A percentile compares a stretch with the other conserved stretches of the same genome.
phyloP scores from a whole-genome alignment of 2,329 filamentous ascomycete genomes.

The Phoma sp. region DNA sequence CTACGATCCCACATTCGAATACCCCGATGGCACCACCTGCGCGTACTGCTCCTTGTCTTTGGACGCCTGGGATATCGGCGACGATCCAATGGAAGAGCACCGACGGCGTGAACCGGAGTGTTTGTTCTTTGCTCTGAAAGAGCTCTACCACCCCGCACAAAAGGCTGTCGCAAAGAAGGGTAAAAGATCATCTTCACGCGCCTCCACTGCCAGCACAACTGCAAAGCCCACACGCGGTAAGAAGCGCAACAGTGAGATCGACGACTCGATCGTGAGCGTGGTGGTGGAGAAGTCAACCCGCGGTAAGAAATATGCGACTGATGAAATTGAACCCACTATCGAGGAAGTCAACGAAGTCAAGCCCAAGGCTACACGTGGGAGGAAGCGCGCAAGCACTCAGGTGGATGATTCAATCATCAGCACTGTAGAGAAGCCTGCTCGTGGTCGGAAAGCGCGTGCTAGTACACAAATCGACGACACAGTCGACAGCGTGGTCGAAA shows the following conservation, averaged over 20 bases:
- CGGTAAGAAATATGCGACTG: slow-evolving; percentile 23
- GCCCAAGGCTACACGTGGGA: slow-evolving; percentile 15
- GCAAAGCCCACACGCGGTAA: slow-evolving; percentile 23
- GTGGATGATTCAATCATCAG: slow-evolving; percentile 14
- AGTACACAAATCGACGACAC: slow-evolving; percentile 22
- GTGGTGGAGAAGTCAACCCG: slow-evolving; percentile 8
- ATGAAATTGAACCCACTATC: slow-evolving; percentile 8
- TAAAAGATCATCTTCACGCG: slow-evolving; percentile 33
- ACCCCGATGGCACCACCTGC: slow-evolving; percentile 88
- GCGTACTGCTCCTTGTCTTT: slow-evolving; percentile 87
- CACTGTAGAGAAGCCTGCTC: slow-evolving; percentile 18
- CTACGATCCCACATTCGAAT: slow-evolving; percentile 83
- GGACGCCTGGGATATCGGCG: slow-evolving; percentile 92
- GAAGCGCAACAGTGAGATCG: slow-evolving; percentile 31
- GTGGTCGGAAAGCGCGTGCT: slow-evolving; percentile 21
- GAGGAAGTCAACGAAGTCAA: slow-evolving; percentile 3
- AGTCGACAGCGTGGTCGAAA: background rate
- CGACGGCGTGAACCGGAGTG: slow-evolving; percentile 78
- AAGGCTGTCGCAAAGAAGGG: slow-evolving; percentile 32
- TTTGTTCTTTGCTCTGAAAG: slow-evolving; percentile 76
- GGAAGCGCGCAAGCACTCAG: slow-evolving; percentile 26
- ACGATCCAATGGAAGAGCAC: slow-evolving; percentile 93
- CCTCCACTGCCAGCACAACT: slow-evolving; percentile 29
- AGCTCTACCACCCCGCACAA: slow-evolving; percentile 55
- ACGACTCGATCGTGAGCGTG: slow-evolving; percentile 7